Evolutionary conservation across 306 rosid genomes (phyloP).

Genomic region (Vigna hirtella): DNA sequence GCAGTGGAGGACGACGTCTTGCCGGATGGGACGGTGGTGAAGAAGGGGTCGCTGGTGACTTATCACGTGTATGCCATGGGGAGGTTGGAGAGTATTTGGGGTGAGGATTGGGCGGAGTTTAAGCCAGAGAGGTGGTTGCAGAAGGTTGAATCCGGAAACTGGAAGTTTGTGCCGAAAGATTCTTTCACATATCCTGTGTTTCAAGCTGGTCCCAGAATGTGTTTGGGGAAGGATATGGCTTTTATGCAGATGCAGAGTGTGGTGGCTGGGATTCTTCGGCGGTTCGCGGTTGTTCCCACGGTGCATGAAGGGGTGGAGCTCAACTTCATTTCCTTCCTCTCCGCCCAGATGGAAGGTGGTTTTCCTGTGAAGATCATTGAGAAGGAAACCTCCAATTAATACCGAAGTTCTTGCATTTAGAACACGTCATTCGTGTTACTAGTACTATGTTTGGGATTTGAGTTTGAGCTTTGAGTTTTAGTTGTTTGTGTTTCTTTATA

Average conservation of each 20-base stretch:
- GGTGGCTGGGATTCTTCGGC: constrained; percentile 56
- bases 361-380: constrained; percentile 25
- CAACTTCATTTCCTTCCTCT: constrained; percentile 47
- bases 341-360: constrained; percentile 66
- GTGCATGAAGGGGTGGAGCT: constrained; percentile 46
- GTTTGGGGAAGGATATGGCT: constrained; percentile 90
- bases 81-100: constrained; percentile 65
- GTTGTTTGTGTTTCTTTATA: too few species aligned
- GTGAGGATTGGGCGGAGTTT: constrained; percentile 69
- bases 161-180: constrained; percentile 65
- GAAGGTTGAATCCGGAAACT: constrained; percentile 31
- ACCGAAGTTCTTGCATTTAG: too few species aligned
- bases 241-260: constrained; percentile 83
- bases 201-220: constrained; percentile 86
- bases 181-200: constrained; percentile 64
- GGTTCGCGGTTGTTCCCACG: constrained; percentile 63
- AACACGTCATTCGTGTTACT: too few species aligned
- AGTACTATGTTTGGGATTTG: too few species aligned
- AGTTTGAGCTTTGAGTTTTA: too few species aligned
- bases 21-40: constrained; percentile 73
- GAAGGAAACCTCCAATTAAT: too few species aligned
- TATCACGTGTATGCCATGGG: constrained; percentile 74
- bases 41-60: constrained; percentile 68
- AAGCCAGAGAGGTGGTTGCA: constrained; percentile 78
- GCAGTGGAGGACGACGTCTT: constrained; percentile 60